Conservation (phyloP, 2,329 filamentous ascomycete species). For the Pochonia chlamydosporia region DNA sequence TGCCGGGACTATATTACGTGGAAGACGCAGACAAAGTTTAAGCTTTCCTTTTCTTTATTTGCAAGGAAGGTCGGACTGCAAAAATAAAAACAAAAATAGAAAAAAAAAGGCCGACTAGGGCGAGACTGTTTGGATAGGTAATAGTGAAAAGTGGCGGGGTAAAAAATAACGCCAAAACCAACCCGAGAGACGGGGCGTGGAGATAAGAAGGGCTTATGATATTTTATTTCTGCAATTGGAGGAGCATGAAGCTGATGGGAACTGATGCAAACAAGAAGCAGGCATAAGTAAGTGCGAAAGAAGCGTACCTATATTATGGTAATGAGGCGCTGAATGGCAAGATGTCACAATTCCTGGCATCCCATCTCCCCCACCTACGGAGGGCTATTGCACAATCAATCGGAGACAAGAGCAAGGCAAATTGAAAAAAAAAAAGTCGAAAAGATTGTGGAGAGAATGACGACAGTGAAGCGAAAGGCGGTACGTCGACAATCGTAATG, state of each 20-base stretch:
- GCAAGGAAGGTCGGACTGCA: background rate
- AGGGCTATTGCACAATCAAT: background rate
- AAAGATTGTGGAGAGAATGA: background rate
- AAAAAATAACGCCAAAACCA: background rate
- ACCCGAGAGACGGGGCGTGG: background rate
- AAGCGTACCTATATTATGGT: constrained; percentile 3
- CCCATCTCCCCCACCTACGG: background rate
- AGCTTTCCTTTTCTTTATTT: background rate
- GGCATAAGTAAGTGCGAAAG: background rate
- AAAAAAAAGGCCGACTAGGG: background rate
- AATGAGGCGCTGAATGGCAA: constrained; percentile 2
- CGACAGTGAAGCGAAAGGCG: background rate
- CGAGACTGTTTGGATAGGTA: background rate
- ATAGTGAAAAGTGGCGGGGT: background rate
- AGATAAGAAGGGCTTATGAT: background rate
- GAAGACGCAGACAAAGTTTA: background rate
- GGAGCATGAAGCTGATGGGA: background rate
- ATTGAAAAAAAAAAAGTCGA: background rate
- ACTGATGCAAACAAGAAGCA: background rate
- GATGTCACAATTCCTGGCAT: constrained; percentile 5
- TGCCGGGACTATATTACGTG: background rate
- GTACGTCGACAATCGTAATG: constrained; percentile 4
- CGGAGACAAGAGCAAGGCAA: background rate
- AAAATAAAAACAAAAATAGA: background rate
- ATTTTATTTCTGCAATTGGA: background rate